Evolutionary conservation across 768 basidiomycete genomes (phyloP).

Genomic region (Pleurotus platypus): DNA sequence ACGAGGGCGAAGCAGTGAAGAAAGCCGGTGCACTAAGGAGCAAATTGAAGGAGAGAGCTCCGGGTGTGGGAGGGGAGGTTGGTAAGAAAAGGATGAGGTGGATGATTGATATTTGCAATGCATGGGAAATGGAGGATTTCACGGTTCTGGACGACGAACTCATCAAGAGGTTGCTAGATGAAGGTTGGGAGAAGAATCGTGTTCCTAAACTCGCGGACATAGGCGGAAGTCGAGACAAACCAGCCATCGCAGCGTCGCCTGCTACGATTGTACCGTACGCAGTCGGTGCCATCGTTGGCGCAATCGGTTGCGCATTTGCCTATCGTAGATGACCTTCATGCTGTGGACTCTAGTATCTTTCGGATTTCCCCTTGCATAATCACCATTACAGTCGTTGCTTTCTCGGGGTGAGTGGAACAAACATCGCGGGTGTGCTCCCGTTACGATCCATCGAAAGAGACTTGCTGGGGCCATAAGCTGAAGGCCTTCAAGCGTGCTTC

Average conservation of each 20-base stretch:
- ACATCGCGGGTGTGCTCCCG: no score
- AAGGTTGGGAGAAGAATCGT: conserved; percentile 77
- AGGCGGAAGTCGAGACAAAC: conserved; percentile 20
- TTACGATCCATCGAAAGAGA: no score
- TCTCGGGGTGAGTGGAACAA: no score
- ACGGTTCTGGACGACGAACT: conserved; percentile 59
- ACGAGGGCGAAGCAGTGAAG: conserved; percentile 74
- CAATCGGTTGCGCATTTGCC: conserved; percentile 3
- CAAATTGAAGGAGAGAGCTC: conserved; percentile 73
- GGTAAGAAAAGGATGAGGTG: conserved; percentile 85
- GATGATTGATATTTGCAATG: conserved; percentile 86
- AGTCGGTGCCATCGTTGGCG: neutral
- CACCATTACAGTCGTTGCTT: neutral
- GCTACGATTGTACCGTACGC: neutral
- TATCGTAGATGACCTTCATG: neutral
- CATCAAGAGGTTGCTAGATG: conserved; percentile 66
- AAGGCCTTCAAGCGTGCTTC: no score
- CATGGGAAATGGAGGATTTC: conserved; percentile 84
- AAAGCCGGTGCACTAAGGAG: conserved; percentile 73
- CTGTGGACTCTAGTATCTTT: neutral
- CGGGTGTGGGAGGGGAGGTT: conserved; percentile 75
- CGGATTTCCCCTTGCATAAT: neutral
- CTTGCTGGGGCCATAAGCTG: no score
- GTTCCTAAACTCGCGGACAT: conserved; percentile 44
- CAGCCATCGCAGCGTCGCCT: neutral